phyloP scores from a whole-genome alignment of 2,329 filamentous ascomycete genomes.

The Fusarium goolgardi region DNA sequence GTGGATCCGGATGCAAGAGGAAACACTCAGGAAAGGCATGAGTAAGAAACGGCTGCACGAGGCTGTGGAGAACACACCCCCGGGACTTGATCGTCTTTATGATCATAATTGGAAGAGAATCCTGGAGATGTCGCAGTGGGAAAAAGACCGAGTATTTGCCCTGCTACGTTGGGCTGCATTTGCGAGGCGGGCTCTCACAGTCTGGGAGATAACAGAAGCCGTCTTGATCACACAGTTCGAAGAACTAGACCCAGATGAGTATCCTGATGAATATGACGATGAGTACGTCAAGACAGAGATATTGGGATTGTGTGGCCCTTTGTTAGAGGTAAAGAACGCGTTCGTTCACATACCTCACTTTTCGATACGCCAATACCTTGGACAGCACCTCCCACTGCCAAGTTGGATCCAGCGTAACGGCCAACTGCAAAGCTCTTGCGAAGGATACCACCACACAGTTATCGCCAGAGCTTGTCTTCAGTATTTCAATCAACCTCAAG shows the following conservation, averaged over 20 bases:
- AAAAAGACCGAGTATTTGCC: conserved; percentile 41
- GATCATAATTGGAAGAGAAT: conserved; percentile 49
- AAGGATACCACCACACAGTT: neutral
- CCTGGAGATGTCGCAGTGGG: neutral
- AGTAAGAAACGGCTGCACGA: conserved; percentile 47
- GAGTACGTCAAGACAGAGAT: conserved; percentile 49
- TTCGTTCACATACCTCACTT: conserved; percentile 41
- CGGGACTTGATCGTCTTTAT: conserved; percentile 48
- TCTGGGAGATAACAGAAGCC: conserved; percentile 45
- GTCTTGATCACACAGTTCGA: conserved; percentile 29
- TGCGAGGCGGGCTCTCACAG: conserved; percentile 30
- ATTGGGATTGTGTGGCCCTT: conserved; percentile 44
- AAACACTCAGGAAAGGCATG: conserved; percentile 42
- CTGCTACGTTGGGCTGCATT: conserved; percentile 51
- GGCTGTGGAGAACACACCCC: conserved; percentile 45
- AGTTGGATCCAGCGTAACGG: neutral
- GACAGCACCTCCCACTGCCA: rapidly evolving
- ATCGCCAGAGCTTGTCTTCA: neutral
- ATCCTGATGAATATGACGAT: conserved; percentile 45
- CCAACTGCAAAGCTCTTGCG: rapidly evolving
- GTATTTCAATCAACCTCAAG: neutral
- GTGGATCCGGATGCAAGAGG: conserved; percentile 49
- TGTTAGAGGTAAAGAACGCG: conserved; percentile 46
- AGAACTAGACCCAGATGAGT: conserved; percentile 39
- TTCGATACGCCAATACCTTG: conserved; percentile 34